phyloP scores from a whole-genome alignment of 495 filamentous ascomycete genomes.

The Aspergillus funiculosus region DNA sequence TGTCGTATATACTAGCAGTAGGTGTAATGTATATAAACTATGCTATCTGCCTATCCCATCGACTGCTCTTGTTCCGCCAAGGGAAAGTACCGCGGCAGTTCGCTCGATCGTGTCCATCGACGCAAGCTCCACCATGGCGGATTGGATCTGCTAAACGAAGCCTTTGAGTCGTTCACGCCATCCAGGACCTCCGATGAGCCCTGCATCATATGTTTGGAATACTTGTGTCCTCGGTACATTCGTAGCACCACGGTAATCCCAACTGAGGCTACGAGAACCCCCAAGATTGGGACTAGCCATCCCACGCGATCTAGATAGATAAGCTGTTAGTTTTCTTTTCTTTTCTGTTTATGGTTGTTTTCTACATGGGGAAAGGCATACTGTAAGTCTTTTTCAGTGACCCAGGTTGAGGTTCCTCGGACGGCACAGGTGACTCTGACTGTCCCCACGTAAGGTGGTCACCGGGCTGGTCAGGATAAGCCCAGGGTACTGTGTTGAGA shows the following conservation, averaged over 20 bases:
- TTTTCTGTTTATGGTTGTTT: too few species aligned
- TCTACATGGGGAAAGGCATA: too few species aligned
- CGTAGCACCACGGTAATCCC: constrained; percentile 11
- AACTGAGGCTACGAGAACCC: constrained; percentile 6
- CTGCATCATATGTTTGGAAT: constrained; percentile 7
- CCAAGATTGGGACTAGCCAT: constrained; percentile 15
- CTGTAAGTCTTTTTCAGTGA: constrained; percentile 3
- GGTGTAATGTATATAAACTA: too few species aligned
- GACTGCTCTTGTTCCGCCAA: constrained; percentile 22
- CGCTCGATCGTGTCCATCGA: constrained; percentile 23
- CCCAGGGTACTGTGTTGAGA: constrained; percentile 40
- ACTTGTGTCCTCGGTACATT: constrained; percentile 14
- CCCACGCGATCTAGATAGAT: constrained; percentile 4
- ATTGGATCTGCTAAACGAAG: background rate
- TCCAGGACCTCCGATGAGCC: constrained; percentile 25
- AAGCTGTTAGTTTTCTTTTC: constrained; percentile 5
- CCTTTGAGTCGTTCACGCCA: constrained; percentile 19
- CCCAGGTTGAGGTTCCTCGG: background rate
- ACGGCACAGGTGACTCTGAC: constrained; percentile 2
- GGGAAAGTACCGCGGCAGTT: constrained; percentile 27
- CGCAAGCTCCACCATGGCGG: constrained; percentile 38
- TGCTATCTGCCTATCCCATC: too few species aligned
- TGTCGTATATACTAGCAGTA: too few species aligned
- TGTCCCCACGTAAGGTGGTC: constrained; percentile 15
- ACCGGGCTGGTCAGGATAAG: constrained; percentile 29